phyloP scores from a whole-genome alignment of 208 protist species.

The Leishmania gerbilli region DNA sequence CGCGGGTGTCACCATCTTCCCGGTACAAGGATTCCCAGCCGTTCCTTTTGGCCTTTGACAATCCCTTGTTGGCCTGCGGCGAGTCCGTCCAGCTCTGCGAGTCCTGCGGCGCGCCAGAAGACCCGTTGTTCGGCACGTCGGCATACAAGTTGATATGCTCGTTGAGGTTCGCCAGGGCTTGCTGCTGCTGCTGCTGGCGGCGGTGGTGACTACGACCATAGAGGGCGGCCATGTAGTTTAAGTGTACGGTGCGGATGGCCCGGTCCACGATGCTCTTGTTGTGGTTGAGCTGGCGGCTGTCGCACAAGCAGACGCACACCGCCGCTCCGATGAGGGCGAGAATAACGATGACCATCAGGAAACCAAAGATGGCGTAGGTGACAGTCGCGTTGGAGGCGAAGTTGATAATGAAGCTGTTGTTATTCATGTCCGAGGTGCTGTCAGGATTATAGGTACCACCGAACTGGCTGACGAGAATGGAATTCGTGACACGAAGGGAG shows the following conservation, averaged over 20 bases:
- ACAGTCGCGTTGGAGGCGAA: constrained; percentile 8
- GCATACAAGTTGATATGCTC: constrained; percentile 12
- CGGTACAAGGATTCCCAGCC: neutral
- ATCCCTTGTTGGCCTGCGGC: neutral
- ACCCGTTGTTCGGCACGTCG: neutral
- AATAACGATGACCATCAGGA: constrained; percentile 11
- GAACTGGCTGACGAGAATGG: neutral
- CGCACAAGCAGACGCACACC: constrained; percentile 19
- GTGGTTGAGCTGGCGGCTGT: constrained; percentile 10
- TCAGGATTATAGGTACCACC: constrained; percentile 11
- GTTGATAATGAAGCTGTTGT: neutral
- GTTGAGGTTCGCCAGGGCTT: neutral
- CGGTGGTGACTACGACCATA: neutral
- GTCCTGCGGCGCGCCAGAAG: neutral
- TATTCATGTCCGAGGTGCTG: neutral
- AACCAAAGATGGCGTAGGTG: constrained; percentile 24
- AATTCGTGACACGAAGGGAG: neutral
- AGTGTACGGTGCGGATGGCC: constrained; percentile 15
- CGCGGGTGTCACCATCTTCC: constrained; percentile 3
- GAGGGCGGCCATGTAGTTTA: neutral
- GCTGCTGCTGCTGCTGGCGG: constrained; percentile 5
- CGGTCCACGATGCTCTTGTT: constrained; percentile 29
- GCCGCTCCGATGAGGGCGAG: constrained; percentile 7
- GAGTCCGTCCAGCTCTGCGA: neutral
- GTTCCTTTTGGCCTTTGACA: neutral